phyloP scores from a whole-genome alignment of 257 asterid genomes.

The Catharanthus roseus region DNA sequence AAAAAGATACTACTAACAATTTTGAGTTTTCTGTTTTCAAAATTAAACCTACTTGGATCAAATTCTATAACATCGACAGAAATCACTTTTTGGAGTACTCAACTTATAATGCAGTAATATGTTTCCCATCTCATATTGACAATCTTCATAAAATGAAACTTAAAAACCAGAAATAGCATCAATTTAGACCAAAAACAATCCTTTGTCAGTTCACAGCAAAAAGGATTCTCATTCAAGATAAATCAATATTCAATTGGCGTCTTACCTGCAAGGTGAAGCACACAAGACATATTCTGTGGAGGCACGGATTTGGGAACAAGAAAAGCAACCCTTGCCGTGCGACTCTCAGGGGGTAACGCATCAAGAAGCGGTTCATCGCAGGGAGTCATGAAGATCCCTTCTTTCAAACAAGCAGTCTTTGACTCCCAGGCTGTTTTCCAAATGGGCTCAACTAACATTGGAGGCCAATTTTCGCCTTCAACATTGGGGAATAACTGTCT shows the following conservation, averaged over 20 bases:
- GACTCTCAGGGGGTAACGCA: conserved; percentile 95
- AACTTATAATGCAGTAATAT: not conserved
- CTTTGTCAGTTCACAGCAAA: not conserved
- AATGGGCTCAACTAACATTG: conserved; percentile 51
- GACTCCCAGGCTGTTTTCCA: conserved; percentile 96
- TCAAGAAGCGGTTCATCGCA: conserved; percentile 63
- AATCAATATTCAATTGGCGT: too few species aligned
- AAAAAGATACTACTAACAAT: not conserved
- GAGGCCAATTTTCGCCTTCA: conserved; percentile 79
- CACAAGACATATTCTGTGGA: conserved; percentile 75
- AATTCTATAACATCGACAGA: not conserved
- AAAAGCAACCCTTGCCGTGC: conserved; percentile 77
- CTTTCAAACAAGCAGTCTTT: conserved; percentile 60
- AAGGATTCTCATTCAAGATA: too few species aligned
- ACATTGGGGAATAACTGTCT: conserved; percentile 64
- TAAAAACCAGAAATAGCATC: not conserved
- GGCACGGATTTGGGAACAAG: conserved; percentile 62
- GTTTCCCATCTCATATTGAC: not conserved
- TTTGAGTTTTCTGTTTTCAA: not conserved
- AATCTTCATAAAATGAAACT: not conserved
- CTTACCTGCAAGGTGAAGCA: conserved; percentile 96
- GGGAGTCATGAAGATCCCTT: conserved; percentile 85
- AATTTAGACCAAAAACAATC: not conserved
- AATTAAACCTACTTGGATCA: not conserved
- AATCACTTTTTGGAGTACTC: not conserved